phyloP scores from a whole-genome alignment of 2,329 filamentous ascomycete genomes.

The Amauroascus niger region DNA sequence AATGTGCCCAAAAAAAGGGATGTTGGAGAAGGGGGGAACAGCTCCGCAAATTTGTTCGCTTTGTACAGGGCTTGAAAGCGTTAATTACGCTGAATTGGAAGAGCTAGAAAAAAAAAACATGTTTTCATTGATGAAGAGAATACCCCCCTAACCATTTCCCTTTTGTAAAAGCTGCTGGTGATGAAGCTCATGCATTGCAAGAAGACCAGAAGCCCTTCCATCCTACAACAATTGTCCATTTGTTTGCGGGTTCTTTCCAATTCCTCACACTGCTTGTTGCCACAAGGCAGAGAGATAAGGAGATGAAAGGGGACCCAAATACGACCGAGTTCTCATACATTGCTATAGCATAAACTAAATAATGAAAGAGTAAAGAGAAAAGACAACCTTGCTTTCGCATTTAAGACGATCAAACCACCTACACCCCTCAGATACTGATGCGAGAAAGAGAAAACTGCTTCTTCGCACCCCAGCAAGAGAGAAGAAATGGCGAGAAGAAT shows the following conservation, averaged over 20 bases:
- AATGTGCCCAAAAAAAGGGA: too few relatives aligned
- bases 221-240: not conserved
- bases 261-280: not conserved
- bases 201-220: not conserved
- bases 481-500: not conserved
- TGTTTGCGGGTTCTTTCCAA: not conserved
- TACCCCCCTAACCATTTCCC: too few relatives aligned
- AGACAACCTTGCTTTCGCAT: conserved; percentile 15
- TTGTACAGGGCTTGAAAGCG: too few relatives aligned
- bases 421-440: conserved; percentile 10
- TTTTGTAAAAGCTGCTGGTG: not conserved
- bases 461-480: conserved; percentile 7
- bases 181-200: not conserved
- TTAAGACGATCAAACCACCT: conserved; percentile 22
- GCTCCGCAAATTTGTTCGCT: too few relatives aligned
- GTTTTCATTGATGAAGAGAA: too few relatives aligned
- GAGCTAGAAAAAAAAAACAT: too few relatives aligned
- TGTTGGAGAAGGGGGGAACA: too few relatives aligned
- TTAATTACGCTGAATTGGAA: too few relatives aligned
- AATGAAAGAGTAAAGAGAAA: conserved; percentile 14
- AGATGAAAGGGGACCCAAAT: not conserved
- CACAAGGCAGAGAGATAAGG: not conserved
- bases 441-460: conserved; percentile 2
- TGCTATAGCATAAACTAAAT: conserved; percentile 13
- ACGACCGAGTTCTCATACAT: conserved; percentile 11